Evolutionary conservation across 495 filamentous ascomycete genomes (phyloP).

Genomic region (Daldinia bambusicola): DNA sequence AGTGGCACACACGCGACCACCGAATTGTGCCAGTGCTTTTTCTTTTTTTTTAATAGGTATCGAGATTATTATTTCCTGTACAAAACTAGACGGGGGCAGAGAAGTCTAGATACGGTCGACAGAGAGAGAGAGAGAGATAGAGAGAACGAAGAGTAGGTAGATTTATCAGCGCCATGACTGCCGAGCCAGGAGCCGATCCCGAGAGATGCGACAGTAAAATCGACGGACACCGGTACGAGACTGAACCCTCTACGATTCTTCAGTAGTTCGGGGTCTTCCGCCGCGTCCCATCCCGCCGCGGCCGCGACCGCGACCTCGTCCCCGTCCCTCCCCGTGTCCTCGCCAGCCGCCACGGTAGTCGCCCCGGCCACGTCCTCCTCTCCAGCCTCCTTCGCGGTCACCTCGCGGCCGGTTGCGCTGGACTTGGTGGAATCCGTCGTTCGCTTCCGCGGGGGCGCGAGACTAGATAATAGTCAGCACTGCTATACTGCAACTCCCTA

Average conservation of each 20-base stretch:
- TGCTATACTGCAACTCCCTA: background rate
- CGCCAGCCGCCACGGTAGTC: constrained; percentile 66
- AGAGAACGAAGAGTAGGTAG: background rate
- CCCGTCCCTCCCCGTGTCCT: constrained; percentile 53
- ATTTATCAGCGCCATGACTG: constrained; percentile 34
- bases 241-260: constrained; percentile 54
- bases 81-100: constrained; percentile 14
- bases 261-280: constrained; percentile 44
- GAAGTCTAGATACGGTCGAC: constrained; percentile 8
- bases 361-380: constrained; percentile 65
- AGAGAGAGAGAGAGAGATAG: background rate
- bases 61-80: constrained; percentile 17
- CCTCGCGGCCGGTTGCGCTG: constrained; percentile 65
- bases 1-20: constrained; percentile 19
- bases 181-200: constrained; percentile 34
- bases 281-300: constrained; percentile 32
- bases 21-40: constrained; percentile 4
- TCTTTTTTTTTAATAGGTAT: constrained; percentile 3
- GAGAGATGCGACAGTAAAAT: constrained; percentile 36
- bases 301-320: constrained; percentile 29
- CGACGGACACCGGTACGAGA: constrained; percentile 32
- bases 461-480: constrained; percentile 41
- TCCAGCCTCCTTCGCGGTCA: constrained; percentile 61
- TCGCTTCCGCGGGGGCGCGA: constrained; percentile 47
- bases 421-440: constrained; percentile 79